Conservation (phyloP, 2,329 filamentous ascomycete genomes). For the Cladorrhinum sp. region DNA sequence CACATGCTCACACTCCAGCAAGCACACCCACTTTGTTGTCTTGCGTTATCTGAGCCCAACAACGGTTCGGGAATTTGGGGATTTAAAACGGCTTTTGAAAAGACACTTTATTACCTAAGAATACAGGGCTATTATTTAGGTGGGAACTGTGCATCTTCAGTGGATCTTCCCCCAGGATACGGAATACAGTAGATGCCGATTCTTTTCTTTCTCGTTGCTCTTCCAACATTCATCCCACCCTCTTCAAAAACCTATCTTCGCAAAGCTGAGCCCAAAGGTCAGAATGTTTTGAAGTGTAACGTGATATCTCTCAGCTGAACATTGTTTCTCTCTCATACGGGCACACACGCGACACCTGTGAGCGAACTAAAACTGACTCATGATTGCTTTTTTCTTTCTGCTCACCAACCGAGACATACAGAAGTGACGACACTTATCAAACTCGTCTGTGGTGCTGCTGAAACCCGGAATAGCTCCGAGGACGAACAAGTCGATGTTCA, state of each 20-base stretch:
- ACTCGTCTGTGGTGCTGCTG: constrained; percentile 7
- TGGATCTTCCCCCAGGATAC: background rate
- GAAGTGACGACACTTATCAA: constrained; percentile 1
- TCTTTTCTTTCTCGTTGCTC: constrained; percentile 16
- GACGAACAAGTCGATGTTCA: background rate
- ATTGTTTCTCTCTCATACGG: too few species aligned
- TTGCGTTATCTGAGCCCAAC: constrained; percentile 1
- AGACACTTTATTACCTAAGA: background rate
- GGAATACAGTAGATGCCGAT: too few species aligned
- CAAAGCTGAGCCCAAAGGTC: background rate
- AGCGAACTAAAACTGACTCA: background rate
- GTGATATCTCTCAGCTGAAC: too few species aligned
- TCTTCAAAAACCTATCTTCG: background rate
- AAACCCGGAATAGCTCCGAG: constrained; percentile 5
- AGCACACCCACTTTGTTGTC: constrained; percentile 1
- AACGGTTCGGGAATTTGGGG: background rate
- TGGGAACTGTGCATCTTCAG: constrained; percentile 15
- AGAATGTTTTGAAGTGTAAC: too few species aligned
- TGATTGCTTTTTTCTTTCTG: background rate
- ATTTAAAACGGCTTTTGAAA: constrained; percentile 11
- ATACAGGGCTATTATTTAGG: background rate
- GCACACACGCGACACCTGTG: too few species aligned
- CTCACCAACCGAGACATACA: background rate
- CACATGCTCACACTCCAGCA: background rate
- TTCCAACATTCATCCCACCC: background rate